phyloP scores from a whole-genome alignment of 352 stramenopile species.

The Globisporangium megalacanthum region DNA sequence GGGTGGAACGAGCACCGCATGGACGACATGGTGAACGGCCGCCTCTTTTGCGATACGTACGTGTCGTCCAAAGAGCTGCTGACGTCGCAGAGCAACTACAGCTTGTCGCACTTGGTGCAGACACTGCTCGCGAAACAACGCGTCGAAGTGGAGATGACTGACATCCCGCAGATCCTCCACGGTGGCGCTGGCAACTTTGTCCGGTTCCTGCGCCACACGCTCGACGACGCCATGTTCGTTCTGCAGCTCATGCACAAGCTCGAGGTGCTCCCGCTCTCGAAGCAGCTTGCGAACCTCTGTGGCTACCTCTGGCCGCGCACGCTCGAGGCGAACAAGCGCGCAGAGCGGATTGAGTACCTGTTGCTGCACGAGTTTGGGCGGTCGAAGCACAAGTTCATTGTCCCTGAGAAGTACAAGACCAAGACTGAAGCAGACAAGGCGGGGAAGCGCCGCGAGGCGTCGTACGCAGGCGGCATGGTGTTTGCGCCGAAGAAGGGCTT shows the following conservation, averaged over 20 bases:
- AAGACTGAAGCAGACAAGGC: conserved; percentile 57
- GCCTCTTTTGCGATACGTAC: conserved; percentile 98
- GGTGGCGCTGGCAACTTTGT: conserved; percentile 89
- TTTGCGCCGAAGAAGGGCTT: conserved; percentile 99
- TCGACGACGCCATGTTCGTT: conserved; percentile 96
- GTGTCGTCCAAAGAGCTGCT: conserved; percentile 97
- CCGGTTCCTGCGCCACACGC: conserved; percentile 91
- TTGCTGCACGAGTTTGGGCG: conserved; percentile 98
- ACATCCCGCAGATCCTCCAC: conserved; percentile 93
- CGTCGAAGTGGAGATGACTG: conserved; percentile 93
- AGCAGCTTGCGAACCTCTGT: conserved; percentile 98
- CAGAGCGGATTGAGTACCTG: conserved; percentile 98
- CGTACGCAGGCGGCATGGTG: conserved; percentile 98
- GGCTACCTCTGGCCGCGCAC: conserved; percentile 98
- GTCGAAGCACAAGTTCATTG: conserved; percentile 96
- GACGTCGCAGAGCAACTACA: conserved; percentile 97
- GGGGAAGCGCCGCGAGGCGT: conserved; percentile 72
- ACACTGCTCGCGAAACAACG: conserved; percentile 87
- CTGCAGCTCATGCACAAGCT: conserved; percentile 97
- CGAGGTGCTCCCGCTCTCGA: conserved; percentile 97
- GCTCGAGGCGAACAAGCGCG: conserved; percentile 95
- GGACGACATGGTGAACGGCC: conserved; percentile 89
- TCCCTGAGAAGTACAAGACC: conserved; percentile 92
- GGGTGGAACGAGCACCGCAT: conserved; percentile 87
- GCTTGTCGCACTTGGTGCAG: conserved; percentile 91